These are phyloP conservation scores for Clohesyomyces aquaticus DNA, from an alignment of 495 filamentous ascomycete species.

Conservation along the genomic window DNA sequence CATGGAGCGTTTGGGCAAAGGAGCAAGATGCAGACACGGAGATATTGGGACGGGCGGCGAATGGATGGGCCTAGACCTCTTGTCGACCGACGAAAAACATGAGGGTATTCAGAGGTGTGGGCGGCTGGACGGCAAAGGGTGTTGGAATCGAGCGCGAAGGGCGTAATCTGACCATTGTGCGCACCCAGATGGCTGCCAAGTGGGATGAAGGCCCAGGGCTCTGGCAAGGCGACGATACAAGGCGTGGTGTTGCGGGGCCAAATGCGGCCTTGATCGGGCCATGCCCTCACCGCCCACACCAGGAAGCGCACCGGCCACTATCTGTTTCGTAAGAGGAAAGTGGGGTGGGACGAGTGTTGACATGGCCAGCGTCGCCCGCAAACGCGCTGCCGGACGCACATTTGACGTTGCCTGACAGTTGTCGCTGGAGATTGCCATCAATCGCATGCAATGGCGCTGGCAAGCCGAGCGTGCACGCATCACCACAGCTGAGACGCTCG, in stretches of 20 bases:
- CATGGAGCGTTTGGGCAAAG: not conserved
- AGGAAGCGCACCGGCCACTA: not conserved
- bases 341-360: not conserved
- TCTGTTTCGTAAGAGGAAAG: not conserved
- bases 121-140: not conserved
- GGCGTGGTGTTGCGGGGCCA: not conserved
- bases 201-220: not conserved
- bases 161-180: not conserved
- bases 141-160: not conserved
- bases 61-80: not conserved
- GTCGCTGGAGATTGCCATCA: too few relatives aligned
- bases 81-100: not conserved
- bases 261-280: not conserved
- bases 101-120: not conserved
- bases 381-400: not conserved
- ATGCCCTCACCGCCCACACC: not conserved
- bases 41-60: not conserved
- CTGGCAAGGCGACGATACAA: not conserved
- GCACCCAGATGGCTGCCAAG: not conserved
- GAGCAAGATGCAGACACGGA: not conserved
- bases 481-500: too few relatives aligned
- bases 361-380: not conserved
- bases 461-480: too few relatives aligned
- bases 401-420: too few relatives aligned
- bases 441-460: not conserved